Evolutionary conservation across 192 early-diverging fungal species (phyloP), one percentile per base, ranked within the genome.

Genomic region (Entomortierella beljakovae): DNA sequence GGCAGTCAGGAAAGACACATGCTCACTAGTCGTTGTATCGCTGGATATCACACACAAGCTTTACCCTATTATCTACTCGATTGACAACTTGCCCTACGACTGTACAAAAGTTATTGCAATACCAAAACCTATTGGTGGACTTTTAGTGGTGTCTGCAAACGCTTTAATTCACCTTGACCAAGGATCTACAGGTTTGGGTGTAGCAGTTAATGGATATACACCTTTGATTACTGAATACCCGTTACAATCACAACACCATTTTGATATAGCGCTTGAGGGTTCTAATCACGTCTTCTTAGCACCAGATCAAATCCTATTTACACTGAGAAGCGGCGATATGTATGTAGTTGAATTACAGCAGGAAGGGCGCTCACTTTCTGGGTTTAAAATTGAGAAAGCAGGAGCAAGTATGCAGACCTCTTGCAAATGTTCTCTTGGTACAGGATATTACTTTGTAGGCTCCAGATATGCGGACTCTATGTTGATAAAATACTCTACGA

Each of bases 101-200:
- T 86, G 91, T 57, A 85, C 86, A 51, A 74, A 79, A 11, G 63
- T 98, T 50, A 75, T 91, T 31, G 82, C 95, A 0, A 86, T 96
- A 33, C 96, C 96, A 0, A 86, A 88, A 51, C 94, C 98, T 18
- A 84, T 97, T 13, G 94, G 94, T 38, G 98, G 97, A 11, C 82
- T 98, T 6, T 82, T 99, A 46, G 88, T 97, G 1, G 68, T 97
- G 16, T 88, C 88, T 0, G 84, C 92, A 32, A 96, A 94, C 80
- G 89, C 93, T 6, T 59, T 99, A 22, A 86, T 97, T 16, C 91
- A 99, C 65, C 83, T 97, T 1, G 91, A 91, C 64, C 95, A 98
- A 82, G 94, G 88, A 52, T 85, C 93, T 10, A 85, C 92, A n/a
- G 91, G 94, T 34, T 84, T 94, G 31, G 90, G 87, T 18, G 85